Conservation (phyloP, 2,329 filamentous ascomycete genomes). For the Taxawa tesnikishii region DNA sequence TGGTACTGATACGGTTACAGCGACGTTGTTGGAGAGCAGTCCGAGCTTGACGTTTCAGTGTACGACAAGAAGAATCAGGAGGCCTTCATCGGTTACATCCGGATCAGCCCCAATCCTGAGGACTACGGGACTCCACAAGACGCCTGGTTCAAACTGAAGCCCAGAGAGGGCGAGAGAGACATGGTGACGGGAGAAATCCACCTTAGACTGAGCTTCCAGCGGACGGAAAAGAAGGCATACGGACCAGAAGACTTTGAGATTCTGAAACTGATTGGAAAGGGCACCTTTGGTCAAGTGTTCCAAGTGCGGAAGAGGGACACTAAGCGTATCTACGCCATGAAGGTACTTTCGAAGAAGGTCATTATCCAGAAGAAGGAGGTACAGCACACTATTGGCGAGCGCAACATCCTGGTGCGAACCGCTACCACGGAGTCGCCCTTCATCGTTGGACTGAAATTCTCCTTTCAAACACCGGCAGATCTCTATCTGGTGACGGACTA, state of each 20-base stretch:
- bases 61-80: slow-evolving; percentile 81
- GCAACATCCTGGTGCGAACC: slow-evolving; percentile 93
- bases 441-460: slow-evolving; percentile 96
- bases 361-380: slow-evolving; percentile 99
- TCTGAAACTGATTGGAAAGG: slow-evolving; percentile 90
- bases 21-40: slow-evolving; percentile 86
- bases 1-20: slow-evolving; percentile 35
- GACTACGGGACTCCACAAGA: slow-evolving; percentile 59
- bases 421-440: slow-evolving; percentile 94
- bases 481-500: slow-evolving; percentile 98
- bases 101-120: slow-evolving; percentile 61
- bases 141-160: slow-evolving; percentile 74
- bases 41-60: slow-evolving; percentile 82
- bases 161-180: slow-evolving; percentile 67
- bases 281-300: slow-evolving; percentile 96
- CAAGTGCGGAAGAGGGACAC: slow-evolving; percentile 97
- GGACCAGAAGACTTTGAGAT: slow-evolving; percentile 95
- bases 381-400: slow-evolving; percentile 89
- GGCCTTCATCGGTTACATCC: slow-evolving; percentile 82
- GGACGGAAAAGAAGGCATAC: slow-evolving; percentile 78
- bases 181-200: slow-evolving; percentile 76
- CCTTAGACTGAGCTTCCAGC: slow-evolving; percentile 75
- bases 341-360: slow-evolving; percentile 97
- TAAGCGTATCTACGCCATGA: slow-evolving; percentile 95
- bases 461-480: slow-evolving; percentile 93